These are phyloP conservation scores for Candida boleticola DNA, from an alignment of 805 yeast genomes.

Conservation along the genomic window DNA sequence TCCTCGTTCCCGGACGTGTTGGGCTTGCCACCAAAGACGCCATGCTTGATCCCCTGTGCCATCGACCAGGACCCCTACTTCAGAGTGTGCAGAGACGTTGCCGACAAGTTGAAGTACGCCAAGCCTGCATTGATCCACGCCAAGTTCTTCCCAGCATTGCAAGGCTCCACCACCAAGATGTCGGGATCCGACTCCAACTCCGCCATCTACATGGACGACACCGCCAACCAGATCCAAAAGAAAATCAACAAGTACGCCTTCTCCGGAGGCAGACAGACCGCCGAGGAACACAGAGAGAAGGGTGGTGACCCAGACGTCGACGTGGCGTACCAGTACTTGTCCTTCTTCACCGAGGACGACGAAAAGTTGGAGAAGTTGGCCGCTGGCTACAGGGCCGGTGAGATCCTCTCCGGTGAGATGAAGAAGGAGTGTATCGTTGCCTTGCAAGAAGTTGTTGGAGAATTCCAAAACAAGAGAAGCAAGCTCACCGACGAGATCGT, in stretches of 20 bases:
- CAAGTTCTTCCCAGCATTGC: conserved; percentile 96
- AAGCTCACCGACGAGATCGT: conserved; percentile 60
- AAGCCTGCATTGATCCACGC: conserved; percentile 94
- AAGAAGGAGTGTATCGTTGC: conserved; percentile 81
- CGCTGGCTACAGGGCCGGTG: conserved; percentile 72
- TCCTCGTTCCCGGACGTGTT: conserved; percentile 93
- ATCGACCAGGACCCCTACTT: conserved; percentile 99
- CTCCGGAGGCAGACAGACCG: conserved; percentile 85
- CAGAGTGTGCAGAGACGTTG: conserved; percentile 96
- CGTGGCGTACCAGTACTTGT: conserved; percentile 89
- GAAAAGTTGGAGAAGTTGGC: conserved; percentile 62
- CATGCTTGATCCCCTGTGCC: conserved; percentile 97
- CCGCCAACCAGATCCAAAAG: conserved; percentile 86
- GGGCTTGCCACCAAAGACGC: conserved; percentile 84
- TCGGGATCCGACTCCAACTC: conserved; percentile 88
- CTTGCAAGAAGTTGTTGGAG: conserved; percentile 74
- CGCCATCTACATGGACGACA: conserved; percentile 94
- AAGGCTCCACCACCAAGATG: conserved; percentile 96
- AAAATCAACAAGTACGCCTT: conserved; percentile 96
- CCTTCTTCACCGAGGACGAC: conserved; percentile 89
- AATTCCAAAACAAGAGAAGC: conserved; percentile 77
- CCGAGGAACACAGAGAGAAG: conserved; percentile 83
- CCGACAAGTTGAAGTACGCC: conserved; percentile 83
- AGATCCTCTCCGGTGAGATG: conserved; percentile 87
- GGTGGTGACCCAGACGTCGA: conserved; percentile 97